Conservation (phyloP, 2,329 filamentous ascomycete species). For the Colletotrichum sp. region DNA sequence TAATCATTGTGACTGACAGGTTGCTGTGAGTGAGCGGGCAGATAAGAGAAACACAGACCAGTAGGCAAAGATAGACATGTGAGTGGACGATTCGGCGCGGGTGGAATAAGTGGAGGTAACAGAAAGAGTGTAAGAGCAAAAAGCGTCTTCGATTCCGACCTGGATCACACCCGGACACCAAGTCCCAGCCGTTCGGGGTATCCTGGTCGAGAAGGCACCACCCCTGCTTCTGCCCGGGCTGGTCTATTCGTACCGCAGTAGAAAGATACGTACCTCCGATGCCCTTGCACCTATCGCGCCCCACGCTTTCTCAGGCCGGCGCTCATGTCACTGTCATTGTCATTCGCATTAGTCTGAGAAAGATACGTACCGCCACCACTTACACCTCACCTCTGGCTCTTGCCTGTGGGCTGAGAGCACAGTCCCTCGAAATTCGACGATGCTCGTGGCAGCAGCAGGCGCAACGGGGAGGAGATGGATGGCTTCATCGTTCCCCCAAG, state of each 20-base stretch:
- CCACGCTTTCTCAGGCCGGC: conserved; percentile 6
- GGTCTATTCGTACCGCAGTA: too few species aligned
- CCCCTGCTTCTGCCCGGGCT: too few species aligned
- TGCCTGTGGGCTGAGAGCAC: neutral
- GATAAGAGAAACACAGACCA: conserved; percentile 20
- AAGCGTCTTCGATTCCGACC: neutral
- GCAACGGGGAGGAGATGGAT: neutral
- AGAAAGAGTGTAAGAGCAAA: neutral
- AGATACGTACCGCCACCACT: neutral
- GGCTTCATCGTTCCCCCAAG: neutral
- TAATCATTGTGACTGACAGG: conserved; percentile 18
- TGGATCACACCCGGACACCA: neutral
- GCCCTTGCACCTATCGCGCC: conserved; percentile 9
- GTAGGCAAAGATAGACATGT: conserved; percentile 16
- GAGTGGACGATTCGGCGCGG: conserved; percentile 14
- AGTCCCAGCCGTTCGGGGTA: conserved; percentile 5
- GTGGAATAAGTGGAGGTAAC: neutral
- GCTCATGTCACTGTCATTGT: conserved; percentile 18
- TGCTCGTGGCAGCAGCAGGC: neutral
- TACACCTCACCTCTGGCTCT: neutral
- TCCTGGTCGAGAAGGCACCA: neutral
- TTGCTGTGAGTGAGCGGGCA: conserved; percentile 10
- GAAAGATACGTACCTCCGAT: neutral
- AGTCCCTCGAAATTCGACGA: neutral
- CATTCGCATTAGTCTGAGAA: conserved; percentile 19